A percentile compares a stretch with the other conserved stretches of the same genome.
phyloP scores from a whole-genome alignment of 495 filamentous ascomycete species.

The Tuber brumale region DNA sequence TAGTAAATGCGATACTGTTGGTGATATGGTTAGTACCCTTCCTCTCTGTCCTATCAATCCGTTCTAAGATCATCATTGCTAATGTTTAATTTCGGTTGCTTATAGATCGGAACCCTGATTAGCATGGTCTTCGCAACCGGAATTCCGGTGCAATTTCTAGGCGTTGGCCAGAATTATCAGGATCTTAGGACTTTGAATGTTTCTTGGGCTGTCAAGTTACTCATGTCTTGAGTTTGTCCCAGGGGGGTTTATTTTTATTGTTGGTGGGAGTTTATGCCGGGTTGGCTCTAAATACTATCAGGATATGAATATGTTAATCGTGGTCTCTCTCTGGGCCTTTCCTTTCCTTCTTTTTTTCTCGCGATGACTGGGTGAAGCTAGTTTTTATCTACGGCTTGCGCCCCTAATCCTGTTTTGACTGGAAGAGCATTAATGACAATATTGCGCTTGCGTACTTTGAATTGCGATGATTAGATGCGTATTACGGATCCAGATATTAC shows the following conservation, averaged over 20 bases:
- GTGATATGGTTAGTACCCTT: constrained; percentile 69
- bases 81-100: not conserved
- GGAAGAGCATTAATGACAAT: not conserved
- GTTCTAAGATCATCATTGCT: not conserved
- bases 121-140: constrained; percentile 97
- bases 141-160: constrained; percentile 88
- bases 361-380: not conserved
- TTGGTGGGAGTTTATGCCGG: not conserved
- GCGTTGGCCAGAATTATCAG: constrained; percentile 93
- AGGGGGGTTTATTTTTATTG: not conserved
- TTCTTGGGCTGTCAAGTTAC: constrained; percentile 75
- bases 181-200: constrained; percentile 91
- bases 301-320: not conserved
- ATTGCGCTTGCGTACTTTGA: not conserved
- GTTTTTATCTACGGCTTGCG: not conserved
- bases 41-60: not conserved
- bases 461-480: not conserved
- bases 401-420: not conserved
- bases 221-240: constrained; percentile 52
- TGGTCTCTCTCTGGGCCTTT: not conserved
- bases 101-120: constrained; percentile 68
- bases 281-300: not conserved
- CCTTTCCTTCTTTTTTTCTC: not conserved
- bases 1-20: constrained; percentile 96
- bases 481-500: not conserved